Evolutionary conservation across 306 rosid species (phyloP).

Genomic region (Phaseolus lunatus): DNA sequence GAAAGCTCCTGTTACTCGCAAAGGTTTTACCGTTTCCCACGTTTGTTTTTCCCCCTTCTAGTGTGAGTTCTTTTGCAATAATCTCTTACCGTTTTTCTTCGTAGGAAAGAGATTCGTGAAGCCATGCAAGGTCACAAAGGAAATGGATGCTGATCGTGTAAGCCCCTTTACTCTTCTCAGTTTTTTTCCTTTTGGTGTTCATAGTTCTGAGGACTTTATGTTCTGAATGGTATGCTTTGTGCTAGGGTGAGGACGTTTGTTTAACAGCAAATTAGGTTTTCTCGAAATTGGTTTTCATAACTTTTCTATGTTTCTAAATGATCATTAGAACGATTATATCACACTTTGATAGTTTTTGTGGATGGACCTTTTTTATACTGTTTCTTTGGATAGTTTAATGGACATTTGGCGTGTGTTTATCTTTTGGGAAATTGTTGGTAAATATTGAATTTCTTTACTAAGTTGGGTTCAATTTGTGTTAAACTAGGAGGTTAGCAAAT

Average conservation of each 20-base stretch:
- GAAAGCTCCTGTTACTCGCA: constrained; percentile 63
- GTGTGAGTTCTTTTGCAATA: neutral
- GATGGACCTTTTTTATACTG: neutral
- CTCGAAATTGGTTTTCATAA: neutral
- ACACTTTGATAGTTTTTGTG: neutral
- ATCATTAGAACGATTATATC: neutral
- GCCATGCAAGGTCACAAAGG: constrained; percentile 73
- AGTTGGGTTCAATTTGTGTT: constrained; percentile 19
- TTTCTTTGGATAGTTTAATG: neutral
- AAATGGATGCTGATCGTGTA: constrained; percentile 90
- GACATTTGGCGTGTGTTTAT: neutral
- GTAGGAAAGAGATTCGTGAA: constrained; percentile 78
- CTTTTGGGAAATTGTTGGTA: neutral
- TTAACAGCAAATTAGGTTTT: neutral
- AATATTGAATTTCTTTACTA: neutral
- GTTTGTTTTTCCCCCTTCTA: neutral
- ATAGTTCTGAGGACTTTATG: neutral
- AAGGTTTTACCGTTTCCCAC: constrained; percentile 49
- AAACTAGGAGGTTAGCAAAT: constrained; percentile 87
- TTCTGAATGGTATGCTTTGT: neutral
- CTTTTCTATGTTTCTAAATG: neutral
- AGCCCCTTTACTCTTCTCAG: constrained; percentile 21
- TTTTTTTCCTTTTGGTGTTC: neutral
- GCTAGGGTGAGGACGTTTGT: neutral
- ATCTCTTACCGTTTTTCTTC: neutral